These are phyloP conservation scores for Talaromyces sp. DNA, from an alignment of 2,329 filamentous ascomycete species.

Conservation along the genomic window DNA sequence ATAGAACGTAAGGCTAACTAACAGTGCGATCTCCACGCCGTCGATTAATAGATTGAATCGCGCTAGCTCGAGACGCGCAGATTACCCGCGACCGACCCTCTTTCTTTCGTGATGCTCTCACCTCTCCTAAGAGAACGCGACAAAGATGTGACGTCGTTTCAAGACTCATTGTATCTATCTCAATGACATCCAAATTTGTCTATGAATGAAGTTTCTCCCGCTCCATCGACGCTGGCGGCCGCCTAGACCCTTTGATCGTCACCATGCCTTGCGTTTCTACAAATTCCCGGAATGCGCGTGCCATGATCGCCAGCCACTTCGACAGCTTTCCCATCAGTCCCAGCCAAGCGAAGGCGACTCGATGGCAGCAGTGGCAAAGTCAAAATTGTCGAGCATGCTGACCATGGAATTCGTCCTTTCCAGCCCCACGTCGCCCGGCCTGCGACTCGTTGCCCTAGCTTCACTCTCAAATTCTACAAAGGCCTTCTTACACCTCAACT, in stretches of 20 bases:
- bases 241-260: slow-evolving; percentile 11
- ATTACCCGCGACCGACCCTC: neutral
- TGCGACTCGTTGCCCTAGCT: slow-evolving; percentile 11
- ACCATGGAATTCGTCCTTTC: slow-evolving; percentile 11
- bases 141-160: slow-evolving; percentile 4
- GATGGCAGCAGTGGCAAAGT: slow-evolving; percentile 19
- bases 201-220: slow-evolving; percentile 19
- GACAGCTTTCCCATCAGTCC: slow-evolving; percentile 5
- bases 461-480: slow-evolving; percentile 12
- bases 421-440: slow-evolving; percentile 6
- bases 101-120: neutral
- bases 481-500: neutral
- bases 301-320: slow-evolving; percentile 30
- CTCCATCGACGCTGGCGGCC: slow-evolving; percentile 14
- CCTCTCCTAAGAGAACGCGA: neutral
- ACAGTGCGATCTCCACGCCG: neutral
- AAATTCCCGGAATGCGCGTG: slow-evolving; percentile 30
- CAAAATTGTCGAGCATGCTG: slow-evolving; percentile 6
- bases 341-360: neutral
- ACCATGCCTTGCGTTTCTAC: slow-evolving; percentile 32
- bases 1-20: neutral
- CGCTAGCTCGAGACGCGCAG: slow-evolving; percentile 2
- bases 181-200: neutral
- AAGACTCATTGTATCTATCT: neutral
- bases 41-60: neutral